Base-by-base conservation (phyloP, 2,329 filamentous ascomycete genomes). In the Plectosphaerella plurivora region DNA sequence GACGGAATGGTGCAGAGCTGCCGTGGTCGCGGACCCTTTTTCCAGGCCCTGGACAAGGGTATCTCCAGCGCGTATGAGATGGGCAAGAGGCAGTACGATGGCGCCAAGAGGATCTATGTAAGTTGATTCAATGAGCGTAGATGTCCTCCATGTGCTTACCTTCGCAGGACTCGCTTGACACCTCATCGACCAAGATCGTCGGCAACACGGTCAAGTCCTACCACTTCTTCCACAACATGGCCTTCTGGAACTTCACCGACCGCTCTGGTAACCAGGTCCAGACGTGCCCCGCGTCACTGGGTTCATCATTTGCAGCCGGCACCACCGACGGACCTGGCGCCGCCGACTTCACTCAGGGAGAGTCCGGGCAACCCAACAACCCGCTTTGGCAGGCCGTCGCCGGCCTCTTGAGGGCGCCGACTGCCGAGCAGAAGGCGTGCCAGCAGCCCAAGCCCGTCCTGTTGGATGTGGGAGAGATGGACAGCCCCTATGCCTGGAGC, bases 331-430 rank as follows among this genome's bases (percentile, higher is more conserved):
- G 93, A 6, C 92, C 93, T 0, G 93, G 93, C 1, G 85, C 84
- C 0, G 96, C 96, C 62, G 93, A 97, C 69, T 97, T 97, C 66
- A 94, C 89, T 1, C 93, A 97, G 65, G 92, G 91, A 58, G 82
- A 89, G 58, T 82, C 84, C 1, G 86, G 85, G 33, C 76, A 82
- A n/a, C 86, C 90, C 41, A 81, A 79, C 20, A 89, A 86, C 59
- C 91, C 91, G 0, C 71, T 97, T 4, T 97, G 93, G 93, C 75
- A 77, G 22, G 73, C 89, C 8, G 90, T 95, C 3, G 85, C 89
- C 3, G 81, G 81, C 8, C 72, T 91, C 14, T 73, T 97, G 14
- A 88, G 89, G 51, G 76, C 78, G 20, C 91, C 93, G 0, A 83
- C 79, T 1, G 68, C 82, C 5, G 78, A 83, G 53, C 93, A 97